Evolutionary conservation across 2,329 filamentous ascomycete species (phyloP).

Genomic region (Beauveria scarabaeidicola): DNA sequence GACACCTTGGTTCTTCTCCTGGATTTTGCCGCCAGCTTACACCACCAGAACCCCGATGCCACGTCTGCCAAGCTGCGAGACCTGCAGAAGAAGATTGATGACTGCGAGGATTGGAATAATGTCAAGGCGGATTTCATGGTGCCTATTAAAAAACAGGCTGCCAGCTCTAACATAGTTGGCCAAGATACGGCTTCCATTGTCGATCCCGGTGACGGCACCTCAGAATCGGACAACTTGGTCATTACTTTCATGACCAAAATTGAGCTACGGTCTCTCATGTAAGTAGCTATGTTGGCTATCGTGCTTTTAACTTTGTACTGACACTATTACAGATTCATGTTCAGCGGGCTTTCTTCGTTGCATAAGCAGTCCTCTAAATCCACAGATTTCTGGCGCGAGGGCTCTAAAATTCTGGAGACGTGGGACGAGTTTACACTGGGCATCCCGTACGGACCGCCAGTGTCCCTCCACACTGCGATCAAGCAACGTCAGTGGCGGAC

Average conservation of each 20-base stretch:
- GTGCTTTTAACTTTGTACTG: not conserved
- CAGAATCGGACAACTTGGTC: conserved; percentile 45
- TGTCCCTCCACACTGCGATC: conserved; percentile 50
- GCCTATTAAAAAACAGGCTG: conserved; percentile 45
- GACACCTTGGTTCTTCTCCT: conserved; percentile 57
- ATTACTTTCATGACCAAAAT: conserved; percentile 53
- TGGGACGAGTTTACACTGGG: conserved; percentile 30
- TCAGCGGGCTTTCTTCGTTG: conserved; percentile 42
- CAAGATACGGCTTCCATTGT: conserved; percentile 49
- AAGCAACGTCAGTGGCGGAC: conserved; percentile 55
- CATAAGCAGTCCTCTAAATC: conserved; percentile 28
- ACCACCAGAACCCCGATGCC: conserved; percentile 50
- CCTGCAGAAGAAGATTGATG: conserved; percentile 55
- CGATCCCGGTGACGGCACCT: conserved; percentile 35
- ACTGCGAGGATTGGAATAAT: conserved; percentile 41
- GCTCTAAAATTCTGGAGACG: conserved; percentile 37
- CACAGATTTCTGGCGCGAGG: conserved; percentile 34
- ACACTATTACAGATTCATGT: conserved; percentile 32
- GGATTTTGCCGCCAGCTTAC: conserved; percentile 61
- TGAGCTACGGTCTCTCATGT: conserved; percentile 45
- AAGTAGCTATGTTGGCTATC: not conserved
- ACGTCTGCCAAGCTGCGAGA: conserved; percentile 51
- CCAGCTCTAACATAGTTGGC: conserved; percentile 43
- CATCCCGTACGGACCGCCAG: conserved; percentile 31
- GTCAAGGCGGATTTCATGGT: conserved; percentile 42